Evolutionary conservation across 768 basidiomycete genomes (phyloP), one percentile per base, ranked within the genome.

Genomic region (Tylopilus subfusipes): DNA sequence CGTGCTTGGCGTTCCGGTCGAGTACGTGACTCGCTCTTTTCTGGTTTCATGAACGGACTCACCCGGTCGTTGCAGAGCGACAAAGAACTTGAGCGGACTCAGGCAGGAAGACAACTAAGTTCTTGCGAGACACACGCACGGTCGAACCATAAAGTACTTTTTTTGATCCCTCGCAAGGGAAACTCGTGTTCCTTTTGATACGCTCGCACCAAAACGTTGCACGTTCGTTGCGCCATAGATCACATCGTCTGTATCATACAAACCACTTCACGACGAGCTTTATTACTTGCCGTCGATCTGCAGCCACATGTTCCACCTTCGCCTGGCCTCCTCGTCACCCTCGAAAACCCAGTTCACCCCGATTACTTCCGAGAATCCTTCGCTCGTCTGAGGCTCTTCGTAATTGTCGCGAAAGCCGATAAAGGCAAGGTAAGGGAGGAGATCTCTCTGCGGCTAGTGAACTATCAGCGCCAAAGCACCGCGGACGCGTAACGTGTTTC

Each of bases 271-370:
- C 18, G 40, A 42, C 29, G 39, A 33, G 45, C 18, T 42, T 75
- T 59, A 88, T 75, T 59, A 88, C 69, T 85, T 85, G 31, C 86
- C 85, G 58, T 86, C 83, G 24, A 90, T 78, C 63, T 91, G 88
- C 63, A 92, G 76, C 90, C 92, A 94, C 84, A 87, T 88, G 47
- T 78, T 80, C 93, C 93, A 98, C 52, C 77, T 72, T 52, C 63
- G 76, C 52, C 74, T 76, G 61, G 92, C 88, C 56, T 87, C 88
- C 46, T 84, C 85, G 9, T 75, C 77, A 1, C 93, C 93, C 45
- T 86, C 78, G 54, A 93, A 94, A 19, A 80, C 72, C 83, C 90
- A 96, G 55, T 91, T 86, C 18, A 98, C 82, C 42, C 76, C 80
- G 63, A 79, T 83, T 42, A 97, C 78, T 61, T 93, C 87, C 6